phyloP scores from a whole-genome alignment of 2,329 filamentous ascomycete species.

The Neopestalotiopsis sp. region DNA sequence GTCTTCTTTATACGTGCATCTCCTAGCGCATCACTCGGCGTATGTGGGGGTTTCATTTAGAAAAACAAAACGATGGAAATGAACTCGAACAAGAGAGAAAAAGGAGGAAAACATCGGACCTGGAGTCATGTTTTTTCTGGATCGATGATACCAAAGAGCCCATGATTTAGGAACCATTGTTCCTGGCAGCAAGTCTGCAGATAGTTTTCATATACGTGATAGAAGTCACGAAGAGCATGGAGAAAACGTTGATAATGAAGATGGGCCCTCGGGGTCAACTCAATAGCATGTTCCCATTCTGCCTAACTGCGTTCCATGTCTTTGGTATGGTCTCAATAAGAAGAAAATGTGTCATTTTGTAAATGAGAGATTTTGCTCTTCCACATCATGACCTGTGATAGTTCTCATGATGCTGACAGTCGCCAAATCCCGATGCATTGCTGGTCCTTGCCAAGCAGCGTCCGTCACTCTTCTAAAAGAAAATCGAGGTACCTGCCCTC shows the following conservation, averaged over 20 bases:
- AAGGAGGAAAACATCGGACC: conserved; percentile 9
- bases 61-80: conserved; percentile 11
- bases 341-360: too few relatives aligned
- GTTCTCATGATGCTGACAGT: too few relatives aligned
- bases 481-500: too few relatives aligned
- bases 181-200: background rate
- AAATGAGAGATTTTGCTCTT: too few relatives aligned
- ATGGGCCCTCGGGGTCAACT: background rate
- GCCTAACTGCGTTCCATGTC: background rate
- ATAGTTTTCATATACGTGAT: background rate
- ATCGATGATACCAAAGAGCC: conserved; percentile 8
- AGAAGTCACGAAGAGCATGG: background rate
- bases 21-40: conserved; percentile 10
- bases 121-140: conserved; percentile 13
- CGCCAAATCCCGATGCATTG: too few relatives aligned
- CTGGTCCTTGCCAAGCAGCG: too few relatives aligned
- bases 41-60: background rate
- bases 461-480: too few relatives aligned
- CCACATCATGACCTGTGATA: too few relatives aligned
- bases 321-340: background rate
- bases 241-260: conserved; percentile 1
- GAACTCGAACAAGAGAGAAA: background rate
- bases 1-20: background rate
- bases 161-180: background rate
- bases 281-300: background rate